Conservation (phyloP, 768 basidiomycete genomes). For the Chalciporus piperatus region DNA sequence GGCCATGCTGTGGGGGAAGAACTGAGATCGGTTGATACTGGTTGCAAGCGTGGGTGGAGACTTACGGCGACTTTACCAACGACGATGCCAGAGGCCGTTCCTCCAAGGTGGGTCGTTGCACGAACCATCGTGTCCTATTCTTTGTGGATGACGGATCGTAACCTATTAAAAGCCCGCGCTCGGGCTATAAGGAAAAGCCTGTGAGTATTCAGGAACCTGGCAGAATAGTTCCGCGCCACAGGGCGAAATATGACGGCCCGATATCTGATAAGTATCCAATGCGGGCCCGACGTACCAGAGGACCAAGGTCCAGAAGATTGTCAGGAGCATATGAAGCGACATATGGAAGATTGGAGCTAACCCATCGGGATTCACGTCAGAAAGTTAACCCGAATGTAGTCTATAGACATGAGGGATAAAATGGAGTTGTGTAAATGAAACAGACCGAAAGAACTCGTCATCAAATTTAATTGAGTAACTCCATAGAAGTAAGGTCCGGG, state of each 20-base stretch:
- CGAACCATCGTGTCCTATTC: constrained; percentile 22
- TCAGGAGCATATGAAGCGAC: not conserved
- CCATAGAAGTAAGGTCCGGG: constrained; percentile 14
- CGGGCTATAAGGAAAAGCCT: no score
- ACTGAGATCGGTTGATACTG: not conserved
- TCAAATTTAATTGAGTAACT: constrained; percentile 9
- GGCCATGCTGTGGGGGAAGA: constrained; percentile 31
- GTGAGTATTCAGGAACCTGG: no score
- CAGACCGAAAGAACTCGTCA: not conserved
- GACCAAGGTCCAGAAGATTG: no score
- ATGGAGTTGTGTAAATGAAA: constrained; percentile 1
- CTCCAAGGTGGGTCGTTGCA: constrained; percentile 36
- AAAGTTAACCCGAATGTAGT: not conserved
- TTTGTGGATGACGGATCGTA: no score
- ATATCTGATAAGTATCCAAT: no score
- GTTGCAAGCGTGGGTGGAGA: not conserved
- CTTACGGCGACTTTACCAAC: constrained; percentile 41
- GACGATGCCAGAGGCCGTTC: constrained; percentile 34
- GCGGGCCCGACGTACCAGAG: no score
- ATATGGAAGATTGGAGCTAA: not conserved
- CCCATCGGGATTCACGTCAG: not conserved
- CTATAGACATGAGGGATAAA: not conserved
- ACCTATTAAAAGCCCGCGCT: no score
- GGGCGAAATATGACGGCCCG: no score
- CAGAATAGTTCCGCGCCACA: no score